These are phyloP conservation scores for Thielaviopsis cerberus DNA, from an alignment of 2,329 filamentous ascomycete species.

Conservation along the genomic window DNA sequence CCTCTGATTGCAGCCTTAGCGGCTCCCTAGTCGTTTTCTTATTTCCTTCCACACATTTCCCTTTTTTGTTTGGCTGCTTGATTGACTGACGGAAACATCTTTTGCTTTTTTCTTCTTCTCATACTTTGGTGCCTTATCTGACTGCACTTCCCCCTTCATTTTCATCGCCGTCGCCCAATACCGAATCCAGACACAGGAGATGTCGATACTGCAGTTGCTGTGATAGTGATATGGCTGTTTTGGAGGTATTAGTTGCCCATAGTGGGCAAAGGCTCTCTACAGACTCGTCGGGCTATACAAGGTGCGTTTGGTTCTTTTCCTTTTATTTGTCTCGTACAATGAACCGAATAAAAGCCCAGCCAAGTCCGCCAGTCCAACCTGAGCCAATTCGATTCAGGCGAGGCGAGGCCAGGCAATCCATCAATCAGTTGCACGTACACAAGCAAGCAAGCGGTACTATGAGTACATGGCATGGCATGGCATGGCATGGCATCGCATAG, in stretches of 20 bases:
- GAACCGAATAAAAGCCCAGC: background rate
- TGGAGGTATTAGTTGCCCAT: conserved; percentile 81
- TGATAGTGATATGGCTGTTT: conserved; percentile 3
- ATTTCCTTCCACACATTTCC: background rate
- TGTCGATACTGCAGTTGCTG: conserved; percentile 5
- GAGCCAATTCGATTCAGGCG: background rate
- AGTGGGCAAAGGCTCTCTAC: conserved; percentile 71
- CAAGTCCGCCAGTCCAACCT: background rate
- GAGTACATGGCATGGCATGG: background rate
- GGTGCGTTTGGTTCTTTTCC: conserved; percentile 31
- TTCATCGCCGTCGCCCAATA: background rate
- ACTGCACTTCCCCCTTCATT: background rate
- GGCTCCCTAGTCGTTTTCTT: background rate
- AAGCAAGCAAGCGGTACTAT: background rate
- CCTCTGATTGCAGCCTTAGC: background rate
- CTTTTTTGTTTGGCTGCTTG: background rate
- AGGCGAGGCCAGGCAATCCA: background rate
- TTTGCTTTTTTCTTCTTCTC: background rate
- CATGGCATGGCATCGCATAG: background rate
- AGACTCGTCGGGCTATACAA: conserved; percentile 56
- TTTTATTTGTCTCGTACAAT: background rate
- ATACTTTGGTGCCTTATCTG: conserved; percentile 6
- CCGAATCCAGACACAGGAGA: conserved; percentile 1
- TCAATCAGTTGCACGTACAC: background rate
- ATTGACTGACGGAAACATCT: background rate